Evolutionary conservation across 2,329 filamentous ascomycete genomes (phyloP).

Genomic region (Septoria linicola): DNA sequence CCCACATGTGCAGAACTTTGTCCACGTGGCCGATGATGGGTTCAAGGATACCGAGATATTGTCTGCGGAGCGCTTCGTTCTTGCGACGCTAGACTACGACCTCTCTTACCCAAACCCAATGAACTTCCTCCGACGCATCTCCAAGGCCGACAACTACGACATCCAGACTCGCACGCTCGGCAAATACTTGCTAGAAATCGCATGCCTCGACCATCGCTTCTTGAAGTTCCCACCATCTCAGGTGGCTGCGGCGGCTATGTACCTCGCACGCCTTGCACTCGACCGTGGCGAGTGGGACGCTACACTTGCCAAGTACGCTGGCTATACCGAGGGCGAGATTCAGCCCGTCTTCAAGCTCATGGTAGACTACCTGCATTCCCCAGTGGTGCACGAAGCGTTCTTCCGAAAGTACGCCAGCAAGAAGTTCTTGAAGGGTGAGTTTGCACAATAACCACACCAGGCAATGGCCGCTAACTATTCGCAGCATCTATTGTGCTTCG

Average conservation of each 20-base stretch:
- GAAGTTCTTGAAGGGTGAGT: constrained; percentile 94
- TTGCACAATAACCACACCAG: constrained; percentile 14
- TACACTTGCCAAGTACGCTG: constrained; percentile 84
- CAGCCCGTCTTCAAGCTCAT: constrained; percentile 89
- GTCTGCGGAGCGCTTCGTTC: constrained; percentile 92
- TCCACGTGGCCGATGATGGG: constrained; percentile 92
- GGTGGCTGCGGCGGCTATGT: constrained; percentile 91
- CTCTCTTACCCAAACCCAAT: constrained; percentile 98
- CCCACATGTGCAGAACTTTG: constrained; percentile 95
- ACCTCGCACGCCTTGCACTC: constrained; percentile 84
- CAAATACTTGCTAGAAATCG: constrained; percentile 98
- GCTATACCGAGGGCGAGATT: constrained; percentile 90
- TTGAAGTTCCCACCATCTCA: constrained; percentile 86
- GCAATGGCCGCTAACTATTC: constrained; percentile 30
- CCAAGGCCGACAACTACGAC: constrained; percentile 98
- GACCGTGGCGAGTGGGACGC: constrained; percentile 90
- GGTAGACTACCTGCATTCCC: constrained; percentile 92
- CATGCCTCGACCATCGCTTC: constrained; percentile 90
- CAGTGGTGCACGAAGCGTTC: constrained; percentile 92
- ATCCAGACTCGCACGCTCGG: constrained; percentile 95
- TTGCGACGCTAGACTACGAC: constrained; percentile 89
- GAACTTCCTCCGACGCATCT: constrained; percentile 98
- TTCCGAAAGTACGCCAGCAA: constrained; percentile 99
- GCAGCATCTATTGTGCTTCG: constrained; percentile 86
- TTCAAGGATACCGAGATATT: constrained; percentile 95